phyloP scores from a whole-genome alignment of 805 yeast genomes.

The Cyberlindnera galapagoensis region DNA sequence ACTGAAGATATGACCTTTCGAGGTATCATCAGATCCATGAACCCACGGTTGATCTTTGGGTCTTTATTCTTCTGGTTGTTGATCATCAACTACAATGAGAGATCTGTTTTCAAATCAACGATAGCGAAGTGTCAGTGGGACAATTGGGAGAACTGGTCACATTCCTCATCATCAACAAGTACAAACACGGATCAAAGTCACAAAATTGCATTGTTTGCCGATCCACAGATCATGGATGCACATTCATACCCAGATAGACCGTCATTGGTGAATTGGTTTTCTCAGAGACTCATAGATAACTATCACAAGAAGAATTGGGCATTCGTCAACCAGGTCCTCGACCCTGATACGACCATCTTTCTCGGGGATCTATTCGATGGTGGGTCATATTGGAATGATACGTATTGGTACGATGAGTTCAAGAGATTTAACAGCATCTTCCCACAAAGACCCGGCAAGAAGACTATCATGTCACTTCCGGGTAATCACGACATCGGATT shows the following conservation, averaged over 20 bases:
- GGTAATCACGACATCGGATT: slow-evolving; percentile 98
- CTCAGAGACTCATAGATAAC: slow-evolving; percentile 63
- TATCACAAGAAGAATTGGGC: slow-evolving; percentile 74
- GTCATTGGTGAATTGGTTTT: slow-evolving; percentile 40
- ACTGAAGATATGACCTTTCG: too few species aligned
- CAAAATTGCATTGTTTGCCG: slow-evolving; percentile 67
- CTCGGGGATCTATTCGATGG: slow-evolving; percentile 94
- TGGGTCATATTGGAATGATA: slow-evolving; percentile 79
- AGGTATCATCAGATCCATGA: too few species aligned
- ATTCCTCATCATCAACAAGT: too few species aligned
- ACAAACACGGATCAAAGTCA: slow-evolving; percentile 32
- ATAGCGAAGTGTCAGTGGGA: slow-evolving; percentile 54
- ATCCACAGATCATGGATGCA: slow-evolving; percentile 89
- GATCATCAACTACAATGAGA: slow-evolving; percentile 46
- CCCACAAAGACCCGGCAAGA: slow-evolving; percentile 43
- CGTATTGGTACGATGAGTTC: slow-evolving; percentile 66
- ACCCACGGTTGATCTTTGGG: too few species aligned
- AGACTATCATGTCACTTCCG: slow-evolving; percentile 47
- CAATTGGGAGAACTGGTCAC: slow-evolving; percentile 65
- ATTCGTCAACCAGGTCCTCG: slow-evolving; percentile 45
- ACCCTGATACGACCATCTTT: slow-evolving; percentile 73
- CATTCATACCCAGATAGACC: slow-evolving; percentile 79
- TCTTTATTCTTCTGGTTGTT: slow-evolving; percentile 35
- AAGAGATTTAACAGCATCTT: slow-evolving; percentile 62
- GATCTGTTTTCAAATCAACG: slow-evolving; percentile 39